Evolutionary conservation across 257 asterid genomes (phyloP).

Genomic region (Anisodus tanguticus): DNA sequence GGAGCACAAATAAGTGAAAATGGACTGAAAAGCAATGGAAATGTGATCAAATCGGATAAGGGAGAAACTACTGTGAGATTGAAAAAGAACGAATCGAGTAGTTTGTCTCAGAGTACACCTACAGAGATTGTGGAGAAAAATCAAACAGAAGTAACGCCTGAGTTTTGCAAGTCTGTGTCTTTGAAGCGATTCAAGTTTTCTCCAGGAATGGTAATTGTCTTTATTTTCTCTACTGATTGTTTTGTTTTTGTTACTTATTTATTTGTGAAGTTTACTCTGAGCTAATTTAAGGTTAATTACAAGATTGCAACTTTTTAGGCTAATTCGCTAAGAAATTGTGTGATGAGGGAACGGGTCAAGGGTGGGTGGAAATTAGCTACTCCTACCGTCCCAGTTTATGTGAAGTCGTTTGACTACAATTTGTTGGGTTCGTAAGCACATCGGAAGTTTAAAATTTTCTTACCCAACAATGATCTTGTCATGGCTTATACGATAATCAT

Average conservation of each 20-base stretch:
- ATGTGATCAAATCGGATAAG: constrained; percentile 25
- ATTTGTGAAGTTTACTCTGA: not conserved
- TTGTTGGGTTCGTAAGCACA: too few species aligned
- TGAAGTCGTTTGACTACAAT: too few species aligned
- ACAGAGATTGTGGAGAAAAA: constrained; percentile 47
- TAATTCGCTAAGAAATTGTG: not conserved
- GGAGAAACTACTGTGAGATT: constrained; percentile 31
- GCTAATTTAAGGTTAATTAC: not conserved
- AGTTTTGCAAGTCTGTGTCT: constrained; percentile 55
- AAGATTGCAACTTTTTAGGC: constrained; percentile 2
- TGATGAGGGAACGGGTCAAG: not conserved
- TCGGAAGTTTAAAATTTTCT: too few species aligned
- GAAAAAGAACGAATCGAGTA: constrained; percentile 39
- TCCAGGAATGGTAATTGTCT: constrained; percentile 83
- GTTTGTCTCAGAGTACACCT: constrained; percentile 43
- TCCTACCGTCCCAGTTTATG: too few species aligned
- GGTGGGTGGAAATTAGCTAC: not conserved
- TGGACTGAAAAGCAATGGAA: constrained; percentile 10
- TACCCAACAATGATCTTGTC: too few species aligned
- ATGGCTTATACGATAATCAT: too few species aligned
- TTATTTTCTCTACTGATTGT: not conserved
- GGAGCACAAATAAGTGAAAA: not conserved
- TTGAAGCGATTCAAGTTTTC: constrained; percentile 89
- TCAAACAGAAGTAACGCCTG: constrained; percentile 73
- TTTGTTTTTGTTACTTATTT: not conserved